Percentiles rank a stretch among this genome's conserved stretches.
These are phyloP conservation scores for Komagataella pseudopastoris DNA, from an alignment of 805 yeast genomes.

Conservation along the genomic window DNA sequence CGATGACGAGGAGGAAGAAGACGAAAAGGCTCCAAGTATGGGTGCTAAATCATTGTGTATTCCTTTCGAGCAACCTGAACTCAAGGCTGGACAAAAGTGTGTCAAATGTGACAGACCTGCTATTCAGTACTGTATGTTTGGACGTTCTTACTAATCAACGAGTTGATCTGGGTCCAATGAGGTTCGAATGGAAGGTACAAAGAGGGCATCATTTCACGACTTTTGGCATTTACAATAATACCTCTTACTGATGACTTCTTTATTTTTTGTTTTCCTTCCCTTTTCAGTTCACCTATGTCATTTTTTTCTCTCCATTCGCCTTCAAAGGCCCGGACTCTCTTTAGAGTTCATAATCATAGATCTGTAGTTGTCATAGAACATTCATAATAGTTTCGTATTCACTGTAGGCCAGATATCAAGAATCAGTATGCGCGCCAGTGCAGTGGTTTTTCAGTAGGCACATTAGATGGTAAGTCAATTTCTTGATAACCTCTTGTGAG, in stretches of 20 bases:
- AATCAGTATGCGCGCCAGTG: background rate
- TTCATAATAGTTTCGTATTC: background rate
- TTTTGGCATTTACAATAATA: background rate
- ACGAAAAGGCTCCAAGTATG: slow-evolving; percentile 97
- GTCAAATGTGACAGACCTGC: slow-evolving; percentile 74
- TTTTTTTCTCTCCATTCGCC: slow-evolving; percentile 1
- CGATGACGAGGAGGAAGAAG: slow-evolving; percentile 78
- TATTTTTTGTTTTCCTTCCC: background rate
- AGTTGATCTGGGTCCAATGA: background rate
- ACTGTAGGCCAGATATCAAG: background rate
- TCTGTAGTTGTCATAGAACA: background rate
- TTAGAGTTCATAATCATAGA: slow-evolving; percentile 2
- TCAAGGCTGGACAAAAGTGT: slow-evolving; percentile 74
- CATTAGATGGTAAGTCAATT: too few relatives aligned
- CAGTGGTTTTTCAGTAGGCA: background rate
- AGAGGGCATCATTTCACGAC: background rate
- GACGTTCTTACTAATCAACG: slow-evolving; percentile 68
- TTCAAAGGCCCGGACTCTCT: background rate
- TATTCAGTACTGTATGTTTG: slow-evolving; percentile 82
- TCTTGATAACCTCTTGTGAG: background rate
- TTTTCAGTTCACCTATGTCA: background rate
- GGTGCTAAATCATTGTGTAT: slow-evolving; percentile 98
- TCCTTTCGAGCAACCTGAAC: slow-evolving; percentile 83
- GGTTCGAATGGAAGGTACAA: background rate
- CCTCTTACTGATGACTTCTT: background rate